Percentiles rank a stretch among this genome's conserved stretches.
phyloP scores from a whole-genome alignment of 2,329 filamentous ascomycete genomes.

The Clonostachys rhizophaga region DNA sequence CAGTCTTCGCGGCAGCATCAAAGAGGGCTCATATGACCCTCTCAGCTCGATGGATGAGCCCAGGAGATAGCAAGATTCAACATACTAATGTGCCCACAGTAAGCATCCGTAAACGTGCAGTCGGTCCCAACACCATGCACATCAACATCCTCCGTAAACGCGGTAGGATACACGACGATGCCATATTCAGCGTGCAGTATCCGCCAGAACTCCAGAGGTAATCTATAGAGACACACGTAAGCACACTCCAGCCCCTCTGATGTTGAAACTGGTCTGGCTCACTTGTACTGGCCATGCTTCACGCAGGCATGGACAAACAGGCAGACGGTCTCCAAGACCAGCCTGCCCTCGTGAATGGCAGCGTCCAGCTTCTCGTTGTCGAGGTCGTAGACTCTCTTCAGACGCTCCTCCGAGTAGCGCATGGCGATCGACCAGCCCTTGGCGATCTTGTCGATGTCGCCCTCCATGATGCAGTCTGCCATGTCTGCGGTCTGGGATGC shows the following conservation, averaged over 20 bases:
- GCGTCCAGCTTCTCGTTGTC: constrained; percentile 23
- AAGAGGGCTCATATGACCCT: too few relatives aligned
- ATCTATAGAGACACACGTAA: constrained; percentile 10
- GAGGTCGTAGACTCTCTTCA: constrained; percentile 21
- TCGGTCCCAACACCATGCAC: constrained; percentile 21
- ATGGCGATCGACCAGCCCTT: constrained; percentile 31
- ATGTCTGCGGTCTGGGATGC: neutral
- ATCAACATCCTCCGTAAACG: constrained; percentile 26
- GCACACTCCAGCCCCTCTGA: neutral
- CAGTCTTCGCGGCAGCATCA: neutral
- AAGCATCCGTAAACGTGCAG: constrained; percentile 29
- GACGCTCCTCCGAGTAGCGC: constrained; percentile 24
- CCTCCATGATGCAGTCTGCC: constrained; percentile 6
- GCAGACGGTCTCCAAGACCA: constrained; percentile 31
- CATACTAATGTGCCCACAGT: constrained; percentile 27
- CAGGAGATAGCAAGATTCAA: neutral
- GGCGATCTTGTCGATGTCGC: constrained; percentile 23
- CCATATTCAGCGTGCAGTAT: constrained; percentile 29
- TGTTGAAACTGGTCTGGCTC: constrained; percentile 1
- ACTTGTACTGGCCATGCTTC: constrained; percentile 29
- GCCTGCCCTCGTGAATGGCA: constrained; percentile 20
- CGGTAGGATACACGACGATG: constrained; percentile 33
- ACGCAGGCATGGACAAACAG: constrained; percentile 31
- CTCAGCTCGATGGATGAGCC: neutral
- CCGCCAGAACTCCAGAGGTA: constrained; percentile 30